Evolutionary conservation across 2,329 filamentous ascomycete genomes (phyloP), one percentile per base, ranked within the genome.

Genomic region (Cytospora paraplurivora): DNA sequence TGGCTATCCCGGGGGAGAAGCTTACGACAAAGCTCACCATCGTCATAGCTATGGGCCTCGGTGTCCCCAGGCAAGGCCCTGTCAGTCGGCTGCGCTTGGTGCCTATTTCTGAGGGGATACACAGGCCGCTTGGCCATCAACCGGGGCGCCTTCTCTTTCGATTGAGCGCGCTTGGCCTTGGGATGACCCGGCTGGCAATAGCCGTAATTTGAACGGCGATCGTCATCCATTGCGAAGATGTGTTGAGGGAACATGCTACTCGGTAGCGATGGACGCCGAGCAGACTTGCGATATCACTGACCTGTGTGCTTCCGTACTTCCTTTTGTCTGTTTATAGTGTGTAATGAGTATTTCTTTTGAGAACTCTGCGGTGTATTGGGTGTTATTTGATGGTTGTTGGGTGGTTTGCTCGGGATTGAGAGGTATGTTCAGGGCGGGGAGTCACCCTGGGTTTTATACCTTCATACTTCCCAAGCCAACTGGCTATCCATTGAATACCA

Each of bases 91-190:
- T 38, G 33, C 5, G 37, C 19, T 21, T 19, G 34, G 12, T 32
- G 12, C 47, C 50, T 38, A 19, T 38, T 51, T 47, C 38, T 59
- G 13, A 35, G 19, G 4, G 34, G 19, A 10, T 51, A 19, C 1
- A 19, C 17, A 6, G 33, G 47, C 34, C 11, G 44, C 17, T 12
- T 21, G 13, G 49, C 50, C 56, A 37, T 10, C 15, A 21, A 19
- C 19, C 7, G 19, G 15, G 17, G 8, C 7, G 17, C 33, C 2
- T 21, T 11, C 2, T 33, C 19, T 11, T 59, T 41, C 6, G 44
- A 19, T 19, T 38, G 33, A 21, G 44, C 44, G 12, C 56, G 44
- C 32, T 58, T 33, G 13, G 44, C n/a, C 27, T 58, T 58, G 32
- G 56, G 56, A 13, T 58, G 44, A 8, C 32, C 34, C 19, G 8